phyloP scores from a whole-genome alignment of 2,329 filamentous ascomycete genomes.

The Beauveria australis region DNA sequence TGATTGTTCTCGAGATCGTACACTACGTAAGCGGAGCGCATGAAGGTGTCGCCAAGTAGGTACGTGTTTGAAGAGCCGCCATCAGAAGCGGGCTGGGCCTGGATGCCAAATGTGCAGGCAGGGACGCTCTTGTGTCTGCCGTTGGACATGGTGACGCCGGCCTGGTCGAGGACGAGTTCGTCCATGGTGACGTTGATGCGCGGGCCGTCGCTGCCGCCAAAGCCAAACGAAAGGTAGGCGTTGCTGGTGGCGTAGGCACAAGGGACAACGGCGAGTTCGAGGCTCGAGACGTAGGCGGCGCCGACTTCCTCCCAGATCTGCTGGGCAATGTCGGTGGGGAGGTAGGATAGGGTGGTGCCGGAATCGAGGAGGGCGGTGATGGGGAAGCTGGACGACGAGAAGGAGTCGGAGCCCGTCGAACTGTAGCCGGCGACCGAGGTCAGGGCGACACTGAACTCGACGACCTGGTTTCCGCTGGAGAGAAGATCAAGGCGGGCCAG shows the following conservation, averaged over 20 bases:
- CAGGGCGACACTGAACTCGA: conserved; percentile 40
- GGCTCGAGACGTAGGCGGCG: conserved; percentile 33
- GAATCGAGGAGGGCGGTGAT: conserved; percentile 64
- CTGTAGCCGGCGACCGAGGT: conserved; percentile 41
- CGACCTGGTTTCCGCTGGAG: conserved; percentile 30
- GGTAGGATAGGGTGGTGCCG: conserved; percentile 63
- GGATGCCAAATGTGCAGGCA: conserved; percentile 49
- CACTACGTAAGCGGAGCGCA: conserved; percentile 52
- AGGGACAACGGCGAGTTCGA: conserved; percentile 37
- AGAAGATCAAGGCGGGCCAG: conserved; percentile 53
- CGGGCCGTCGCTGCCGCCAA: conserved; percentile 40
- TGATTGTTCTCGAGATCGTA: conserved; percentile 52
- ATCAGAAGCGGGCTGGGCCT: conserved; percentile 32
- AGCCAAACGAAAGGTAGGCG: conserved; percentile 47
- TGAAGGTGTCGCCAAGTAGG: conserved; percentile 50
- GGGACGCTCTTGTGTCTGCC: conserved; percentile 23
- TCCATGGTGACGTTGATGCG: conserved; percentile 45
- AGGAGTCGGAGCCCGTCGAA: conserved; percentile 38
- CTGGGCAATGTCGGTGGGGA: conserved; percentile 52
- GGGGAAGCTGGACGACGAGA: conserved; percentile 35
- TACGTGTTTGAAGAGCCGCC: conserved; percentile 22
- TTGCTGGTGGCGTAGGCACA: conserved; percentile 37
- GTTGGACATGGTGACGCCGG: conserved; percentile 14
- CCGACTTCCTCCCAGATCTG: conserved; percentile 48
- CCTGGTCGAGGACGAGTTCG: conserved; percentile 45